phyloP scores from a whole-genome alignment of 306 rosid species.

The Leucaena leucocephala region DNA sequence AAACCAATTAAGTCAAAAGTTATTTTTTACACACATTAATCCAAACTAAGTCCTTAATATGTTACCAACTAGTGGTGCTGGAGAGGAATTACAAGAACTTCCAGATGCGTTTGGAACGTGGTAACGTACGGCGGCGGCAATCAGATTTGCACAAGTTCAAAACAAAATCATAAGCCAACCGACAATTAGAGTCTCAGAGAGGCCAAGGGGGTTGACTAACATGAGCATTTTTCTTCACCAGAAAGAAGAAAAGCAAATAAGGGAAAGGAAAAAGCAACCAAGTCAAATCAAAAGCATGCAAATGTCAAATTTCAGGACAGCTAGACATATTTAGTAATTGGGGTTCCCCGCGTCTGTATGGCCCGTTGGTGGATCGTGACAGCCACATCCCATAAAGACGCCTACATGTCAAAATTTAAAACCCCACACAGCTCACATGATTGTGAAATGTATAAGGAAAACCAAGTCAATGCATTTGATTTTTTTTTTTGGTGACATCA shows the following conservation, averaged over 20 bases:
- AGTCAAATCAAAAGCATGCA: constrained; percentile 16
- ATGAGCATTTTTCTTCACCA: background rate
- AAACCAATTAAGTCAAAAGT: too few relatives aligned
- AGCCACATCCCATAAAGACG: constrained; percentile 30
- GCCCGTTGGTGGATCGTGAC: constrained; percentile 26
- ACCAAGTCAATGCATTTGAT: constrained; percentile 3
- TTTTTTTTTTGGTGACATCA: too few relatives aligned
- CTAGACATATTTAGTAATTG: constrained; percentile 20
- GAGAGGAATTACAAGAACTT: background rate
- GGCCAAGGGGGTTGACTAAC: constrained; percentile 1
- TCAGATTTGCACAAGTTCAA: background rate
- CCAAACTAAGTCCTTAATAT: too few relatives aligned
- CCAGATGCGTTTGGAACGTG: background rate
- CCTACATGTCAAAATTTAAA: constrained; percentile 24
- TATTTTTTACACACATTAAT: too few relatives aligned
- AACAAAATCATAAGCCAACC: background rate
- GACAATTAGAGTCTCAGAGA: background rate
- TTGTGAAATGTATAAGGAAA: constrained; percentile 17
- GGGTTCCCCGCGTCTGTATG: constrained; percentile 14
- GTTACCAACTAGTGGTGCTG: too few relatives aligned
- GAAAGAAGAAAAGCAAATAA: background rate
- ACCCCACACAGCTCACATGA: constrained; percentile 46
- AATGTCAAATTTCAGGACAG: constrained; percentile 38
- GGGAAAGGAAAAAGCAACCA: background rate
- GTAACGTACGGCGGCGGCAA: constrained; percentile 3